Percentiles rank a stretch among this genome's conserved stretches.
Conservation (phyloP, 176 grass and related monocot genomes). For the Panicum miliaceum region DNA sequence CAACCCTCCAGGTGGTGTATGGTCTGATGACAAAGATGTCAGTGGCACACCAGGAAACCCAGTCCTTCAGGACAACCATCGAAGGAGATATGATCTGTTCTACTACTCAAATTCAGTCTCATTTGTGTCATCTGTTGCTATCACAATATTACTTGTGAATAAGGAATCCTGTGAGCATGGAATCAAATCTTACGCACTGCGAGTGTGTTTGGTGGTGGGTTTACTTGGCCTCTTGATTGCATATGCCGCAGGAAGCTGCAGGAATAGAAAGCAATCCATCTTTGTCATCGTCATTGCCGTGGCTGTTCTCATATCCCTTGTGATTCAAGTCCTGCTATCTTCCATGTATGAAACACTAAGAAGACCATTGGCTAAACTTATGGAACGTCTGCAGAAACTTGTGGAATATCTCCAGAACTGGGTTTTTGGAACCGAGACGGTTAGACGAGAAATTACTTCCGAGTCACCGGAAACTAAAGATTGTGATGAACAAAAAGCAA, state of each 20-base stretch:
- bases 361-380: background rate
- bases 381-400: background rate
- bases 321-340: slow-evolving; percentile 37
- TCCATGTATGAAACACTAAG: background rate
- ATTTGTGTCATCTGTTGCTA: slow-evolving; percentile 48
- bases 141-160: slow-evolving; percentile 46
- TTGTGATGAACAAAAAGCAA: background rate
- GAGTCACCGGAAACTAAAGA: background rate
- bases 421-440: background rate
- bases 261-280: slow-evolving; percentile 18
- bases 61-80: slow-evolving; percentile 45
- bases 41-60: slow-evolving; percentile 35
- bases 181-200: slow-evolving; percentile 44
- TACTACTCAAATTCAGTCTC: slow-evolving; percentile 50
- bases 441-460: background rate
- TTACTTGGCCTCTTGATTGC: slow-evolving; percentile 40
- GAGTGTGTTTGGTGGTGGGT: slow-evolving; percentile 38
- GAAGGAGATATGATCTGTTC: slow-evolving; percentile 28
- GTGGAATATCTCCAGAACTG: background rate
- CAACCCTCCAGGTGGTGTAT: slow-evolving; percentile 46
- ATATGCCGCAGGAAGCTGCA: slow-evolving; percentile 49
- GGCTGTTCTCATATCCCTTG: slow-evolving; percentile 27
- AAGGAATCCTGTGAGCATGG: slow-evolving; percentile 48
- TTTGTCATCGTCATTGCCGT: slow-evolving; percentile 35
- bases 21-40: slow-evolving; percentile 30